Evolutionary conservation across 139 green algal genomes (phyloP).

Genomic region (Bryopsis sp.): DNA sequence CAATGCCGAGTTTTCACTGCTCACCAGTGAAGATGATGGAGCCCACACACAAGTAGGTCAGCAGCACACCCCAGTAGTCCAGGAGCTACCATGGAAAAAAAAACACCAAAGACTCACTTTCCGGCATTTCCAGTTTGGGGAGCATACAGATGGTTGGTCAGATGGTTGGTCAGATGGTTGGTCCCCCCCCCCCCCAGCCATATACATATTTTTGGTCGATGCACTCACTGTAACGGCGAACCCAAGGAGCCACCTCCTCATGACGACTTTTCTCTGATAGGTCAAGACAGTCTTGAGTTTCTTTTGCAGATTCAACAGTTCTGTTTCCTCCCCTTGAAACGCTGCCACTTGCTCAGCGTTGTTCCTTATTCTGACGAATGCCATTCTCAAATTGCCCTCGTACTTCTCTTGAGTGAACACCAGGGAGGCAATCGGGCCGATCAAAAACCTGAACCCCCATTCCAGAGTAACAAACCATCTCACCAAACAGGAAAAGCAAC

Average conservation of each 20-base stretch:
- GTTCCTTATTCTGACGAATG: neutral
- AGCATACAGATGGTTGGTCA: too few species aligned
- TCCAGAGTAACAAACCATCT: neutral
- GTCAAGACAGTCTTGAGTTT: neutral
- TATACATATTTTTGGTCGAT: too few species aligned
- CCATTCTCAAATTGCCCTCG: constrained; percentile 9
- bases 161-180: too few species aligned
- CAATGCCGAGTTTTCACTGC: too few species aligned
- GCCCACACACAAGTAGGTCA: constrained; percentile 14
- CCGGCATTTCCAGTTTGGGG: too few species aligned
- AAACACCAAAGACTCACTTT: neutral
- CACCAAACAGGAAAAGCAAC: neutral
- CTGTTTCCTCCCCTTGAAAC: neutral
- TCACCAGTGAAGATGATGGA: constrained; percentile 9
- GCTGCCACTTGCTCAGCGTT: constrained; percentile 8
- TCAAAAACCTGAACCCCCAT: neutral
- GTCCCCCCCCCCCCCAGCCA: too few species aligned
- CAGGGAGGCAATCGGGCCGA: neutral
- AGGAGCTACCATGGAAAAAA: neutral
- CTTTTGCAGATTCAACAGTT: neutral
- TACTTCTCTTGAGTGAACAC: constrained; percentile 7
- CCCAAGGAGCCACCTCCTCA: constrained; percentile 5
- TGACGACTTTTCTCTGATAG: constrained; percentile 1
- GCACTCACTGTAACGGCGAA: neutral
- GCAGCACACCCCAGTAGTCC: constrained; percentile 10